Evolutionary conservation across 2,329 filamentous ascomycete species (phyloP), one percentile per base, ranked within the genome.

Genomic region (Cladophialophora bantiana): DNA sequence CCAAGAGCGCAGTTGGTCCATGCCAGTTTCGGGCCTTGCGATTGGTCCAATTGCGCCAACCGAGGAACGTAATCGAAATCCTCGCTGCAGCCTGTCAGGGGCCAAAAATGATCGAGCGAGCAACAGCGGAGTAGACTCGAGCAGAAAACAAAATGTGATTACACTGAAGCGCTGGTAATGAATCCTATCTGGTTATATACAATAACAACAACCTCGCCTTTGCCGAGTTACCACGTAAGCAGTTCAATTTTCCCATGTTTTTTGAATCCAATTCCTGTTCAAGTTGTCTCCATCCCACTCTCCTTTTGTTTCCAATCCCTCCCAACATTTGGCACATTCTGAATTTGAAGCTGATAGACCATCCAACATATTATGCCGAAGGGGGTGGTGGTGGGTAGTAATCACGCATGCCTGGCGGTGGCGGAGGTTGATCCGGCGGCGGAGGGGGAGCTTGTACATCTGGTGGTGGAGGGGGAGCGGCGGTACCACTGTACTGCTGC

Each of bases 401-500:
- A 32, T 68, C 68, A 15, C 58, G 60, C 64, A 66, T 66, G 31
- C 65, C 62, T 38, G 70, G 70, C 4, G 70, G 68, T 20, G 70
- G 70, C 20, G 68, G 68, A 15, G 70, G 70, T 57, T 70, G 63
- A 40, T 68, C 70, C 18, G 75, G 79, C 9, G 79, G 79, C n/a
- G 79, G 75, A 57, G 77, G 80, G 54, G 80, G 78, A 53, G 71
- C 75, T 68, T 75, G 75, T 71, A 78, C 72, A 36, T 79, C 77
- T 4, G 84, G 83, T 68, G 79, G 77, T 69, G 84, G 83, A 13
- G 86, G 88, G 42, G 88, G 88, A 65, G 88, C 85, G 70, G 48
- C 32, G 50, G 18, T 40, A 12, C 42, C 42, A 2, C 66, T 60
- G 50, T 89, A 88, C 77, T 90, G 71, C 54, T 73, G 87, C 73